Base-by-base conservation (phyloP, 1,139 yeast species). In the Ogataea hybrid region DNA sequence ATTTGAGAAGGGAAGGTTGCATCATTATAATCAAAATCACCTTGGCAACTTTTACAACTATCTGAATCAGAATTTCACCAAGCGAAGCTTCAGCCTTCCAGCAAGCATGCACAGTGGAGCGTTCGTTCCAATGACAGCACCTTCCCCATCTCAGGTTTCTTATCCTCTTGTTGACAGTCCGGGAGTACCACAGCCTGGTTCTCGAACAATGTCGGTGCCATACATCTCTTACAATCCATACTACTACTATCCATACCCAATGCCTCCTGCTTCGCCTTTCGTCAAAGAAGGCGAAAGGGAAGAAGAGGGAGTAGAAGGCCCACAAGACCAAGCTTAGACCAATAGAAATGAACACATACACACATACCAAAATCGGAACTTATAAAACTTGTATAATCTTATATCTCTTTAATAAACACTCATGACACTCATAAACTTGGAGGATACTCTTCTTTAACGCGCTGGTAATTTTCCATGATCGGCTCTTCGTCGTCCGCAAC, bases 341-440 rank as follows among this genome's bases (percentile, higher is more conserved):
- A 11, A 25, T 25, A 25, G 27, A 25, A 25, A 25, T 11, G 27
- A 5, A 25, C 12, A 25, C 8, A 28, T 28, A 15, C n/a, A 25
- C 12, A 25, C 8, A 28, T 28, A 15, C n/a, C 5, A 28, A 28
- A 28, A 20, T 6, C 11, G 17, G 17, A 28, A 15, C n/a, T 28
- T 28, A 28, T 28, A 28, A 25, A 11, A 15, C 18, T 28, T 28
- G 31, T 28, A 28, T 15, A 15, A 35, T 32, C 16, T 18, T 28
- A 31, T 18, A 22, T 25, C 14, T 25, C 17, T 12, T 33, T 20
- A 39, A 39, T 43, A 22, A 32, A 39, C 32, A 32, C 28, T 37
- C 37, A 25, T 33, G 40, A 44, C 46, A n/a, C 14, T 59, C 63
- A 73, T 58, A 72, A 66, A 34, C 63, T 62, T 34, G 80, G 80